A percentile compares a stretch with the other conserved stretches of the same genome.
These are phyloP conservation scores for Ambrosia artemisiifolia DNA, from an alignment of 129 eudicot species.

Conservation along the genomic window DNA sequence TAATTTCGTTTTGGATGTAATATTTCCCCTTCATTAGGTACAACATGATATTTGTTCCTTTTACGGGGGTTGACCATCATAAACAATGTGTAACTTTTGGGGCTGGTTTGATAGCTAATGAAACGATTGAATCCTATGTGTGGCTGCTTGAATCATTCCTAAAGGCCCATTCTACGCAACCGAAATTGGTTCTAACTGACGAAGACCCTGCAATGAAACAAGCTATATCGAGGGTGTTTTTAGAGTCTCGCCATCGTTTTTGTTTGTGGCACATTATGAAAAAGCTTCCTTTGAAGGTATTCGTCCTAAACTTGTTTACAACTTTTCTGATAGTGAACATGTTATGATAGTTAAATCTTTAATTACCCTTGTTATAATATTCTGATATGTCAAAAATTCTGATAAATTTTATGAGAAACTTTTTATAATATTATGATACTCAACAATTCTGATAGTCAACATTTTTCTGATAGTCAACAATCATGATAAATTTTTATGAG, in stretches of 20 bases:
- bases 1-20: too few relatives aligned
- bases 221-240: neutral
- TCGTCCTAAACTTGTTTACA: too few relatives aligned
- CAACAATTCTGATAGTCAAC: too few relatives aligned
- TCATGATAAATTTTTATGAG: too few relatives aligned
- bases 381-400: too few relatives aligned
- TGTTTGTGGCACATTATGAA: conserved; percentile 2
- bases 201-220: neutral
- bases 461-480: too few relatives aligned
- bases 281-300: neutral
- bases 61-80: neutral
- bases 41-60: neutral
- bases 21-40: neutral
- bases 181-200: neutral
- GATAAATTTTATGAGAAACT: too few relatives aligned
- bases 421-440: too few relatives aligned
- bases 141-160: neutral
- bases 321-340: too few relatives aligned
- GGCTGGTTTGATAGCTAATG: neutral
- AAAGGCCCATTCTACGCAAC: neutral
- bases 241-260: neutral
- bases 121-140: neutral
- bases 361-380: too few relatives aligned
- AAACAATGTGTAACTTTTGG: neutral
- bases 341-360: too few relatives aligned